These are phyloP conservation scores for Calonectria pauciramosa DNA, from an alignment of 2,329 filamentous ascomycete genomes.

Conservation along the genomic window DNA sequence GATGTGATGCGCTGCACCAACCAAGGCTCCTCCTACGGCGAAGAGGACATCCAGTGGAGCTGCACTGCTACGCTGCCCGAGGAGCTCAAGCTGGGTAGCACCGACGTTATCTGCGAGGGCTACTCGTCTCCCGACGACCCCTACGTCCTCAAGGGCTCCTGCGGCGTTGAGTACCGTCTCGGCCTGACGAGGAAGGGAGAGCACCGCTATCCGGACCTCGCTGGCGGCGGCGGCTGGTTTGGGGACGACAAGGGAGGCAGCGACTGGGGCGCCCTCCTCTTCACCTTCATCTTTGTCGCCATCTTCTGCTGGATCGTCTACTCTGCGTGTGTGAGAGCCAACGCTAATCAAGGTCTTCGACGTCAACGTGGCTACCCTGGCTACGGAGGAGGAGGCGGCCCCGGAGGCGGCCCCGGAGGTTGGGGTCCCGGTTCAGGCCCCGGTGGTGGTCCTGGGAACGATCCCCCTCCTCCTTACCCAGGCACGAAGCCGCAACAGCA, in stretches of 20 bases:
- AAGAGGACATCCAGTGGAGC: constrained; percentile 90
- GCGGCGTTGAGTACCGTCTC: constrained; percentile 90
- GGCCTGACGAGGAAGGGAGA: constrained; percentile 83
- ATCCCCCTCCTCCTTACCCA: constrained; percentile 65
- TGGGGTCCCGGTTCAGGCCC: constrained; percentile 51
- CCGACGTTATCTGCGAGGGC: constrained; percentile 94
- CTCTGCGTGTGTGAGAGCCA: constrained; percentile 57
- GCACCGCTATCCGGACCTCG: constrained; percentile 73
- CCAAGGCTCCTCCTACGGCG: constrained; percentile 82
- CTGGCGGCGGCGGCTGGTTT: constrained; percentile 54
- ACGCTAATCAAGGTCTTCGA: constrained; percentile 29
- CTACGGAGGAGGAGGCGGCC: constrained; percentile 45
- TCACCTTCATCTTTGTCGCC: constrained; percentile 72
- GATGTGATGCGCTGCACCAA: constrained; percentile 93
- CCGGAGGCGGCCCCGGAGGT: constrained; percentile 50
- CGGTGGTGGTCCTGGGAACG: constrained; percentile 59
- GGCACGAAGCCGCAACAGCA: constrained; percentile 56
- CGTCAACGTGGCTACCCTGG: constrained; percentile 42
- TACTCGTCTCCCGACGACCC: constrained; percentile 83
- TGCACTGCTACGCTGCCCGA: constrained; percentile 76
- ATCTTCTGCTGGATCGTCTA: constrained; percentile 75
- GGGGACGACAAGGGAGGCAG: constrained; percentile 46
- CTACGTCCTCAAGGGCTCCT: constrained; percentile 92
- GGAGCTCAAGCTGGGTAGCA: constrained; percentile 80
- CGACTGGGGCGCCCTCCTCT: constrained; percentile 61